A percentile compares a stretch with the other conserved stretches of the same genome.
These are phyloP conservation scores for Geranium incanum DNA, from an alignment of 441 rosid species.

Conservation along the genomic window DNA sequence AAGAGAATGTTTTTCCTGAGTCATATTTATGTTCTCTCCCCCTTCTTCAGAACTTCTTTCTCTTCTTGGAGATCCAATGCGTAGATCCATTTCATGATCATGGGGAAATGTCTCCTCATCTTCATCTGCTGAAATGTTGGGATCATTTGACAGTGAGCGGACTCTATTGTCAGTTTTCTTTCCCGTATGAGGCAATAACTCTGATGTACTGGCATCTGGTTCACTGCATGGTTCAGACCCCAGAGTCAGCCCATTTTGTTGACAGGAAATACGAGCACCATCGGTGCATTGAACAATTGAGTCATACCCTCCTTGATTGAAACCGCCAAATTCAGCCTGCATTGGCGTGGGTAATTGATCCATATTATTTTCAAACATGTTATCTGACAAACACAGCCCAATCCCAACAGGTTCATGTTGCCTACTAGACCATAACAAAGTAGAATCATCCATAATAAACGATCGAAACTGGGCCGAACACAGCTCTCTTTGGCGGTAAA, in stretches of 20 bases:
- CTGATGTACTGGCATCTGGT: conserved; percentile 84
- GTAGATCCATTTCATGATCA: conserved; percentile 38
- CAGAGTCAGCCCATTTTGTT: conserved; percentile 49
- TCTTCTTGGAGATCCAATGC: conserved; percentile 29
- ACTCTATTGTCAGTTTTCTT: conserved; percentile 37
- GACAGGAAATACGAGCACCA: conserved; percentile 31
- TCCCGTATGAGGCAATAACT: conserved; percentile 49
- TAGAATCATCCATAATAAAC: conserved; percentile 50
- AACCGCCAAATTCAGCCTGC: conserved; percentile 35
- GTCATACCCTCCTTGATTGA: conserved; percentile 29
- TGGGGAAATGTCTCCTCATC: conserved; percentile 48
- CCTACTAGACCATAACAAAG: conserved; percentile 46
- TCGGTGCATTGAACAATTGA: conserved; percentile 25
- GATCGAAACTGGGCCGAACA: conserved; percentile 65
- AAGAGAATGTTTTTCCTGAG: conserved; percentile 21
- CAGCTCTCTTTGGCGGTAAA: conserved; percentile 69
- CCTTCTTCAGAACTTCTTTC: conserved; percentile 28
- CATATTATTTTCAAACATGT: conserved; percentile 30
- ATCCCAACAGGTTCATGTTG: conserved; percentile 34
- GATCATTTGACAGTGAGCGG: conserved; percentile 53
- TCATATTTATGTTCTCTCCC: conserved; percentile 18
- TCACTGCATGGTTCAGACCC: conserved; percentile 79
- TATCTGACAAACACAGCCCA: conserved; percentile 34
- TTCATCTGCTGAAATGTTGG: conserved; percentile 49
- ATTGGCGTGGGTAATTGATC: conserved; percentile 39